Evolutionary conservation across 2,329 filamentous ascomycete species (phyloP), one percentile per base, ranked within the genome.

Genomic region (Colletotrichum karsti): DNA sequence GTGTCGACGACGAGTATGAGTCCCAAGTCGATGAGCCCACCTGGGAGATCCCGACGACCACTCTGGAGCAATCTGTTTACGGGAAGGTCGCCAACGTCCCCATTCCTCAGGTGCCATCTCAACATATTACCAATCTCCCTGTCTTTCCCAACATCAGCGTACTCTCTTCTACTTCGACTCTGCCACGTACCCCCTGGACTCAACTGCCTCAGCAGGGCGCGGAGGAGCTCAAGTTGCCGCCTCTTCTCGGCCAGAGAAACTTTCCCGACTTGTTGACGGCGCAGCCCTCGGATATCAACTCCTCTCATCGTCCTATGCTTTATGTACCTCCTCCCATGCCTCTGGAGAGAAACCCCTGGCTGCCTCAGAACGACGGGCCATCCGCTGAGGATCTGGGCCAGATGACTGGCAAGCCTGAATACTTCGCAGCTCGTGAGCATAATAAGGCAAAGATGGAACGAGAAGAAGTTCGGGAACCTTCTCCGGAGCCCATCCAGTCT

Each of bases 351-450:
- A 20, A 54, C 26, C 35, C 42, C 18, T 50, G 39, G 30, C 22
- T 39, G n/a, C 5, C 42, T 7, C 65, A 59, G 33, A 48, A 44
- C 20, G 46, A 54, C 15, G 54, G 46, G 3, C 13, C 48, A 5
- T 66, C 66, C 7, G 77, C 75, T 15, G 74, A 78, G 41, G 55
- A 71, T 7, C 72, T 82, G 46, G 80, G 80, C 1, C 71, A 74
- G 24, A 77, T 73, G 56, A 78, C 75, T 3, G 81, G 79, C 2
- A 83, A 82, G 55, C 66, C 66, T 8, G 80, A 81, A 22, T 83
- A 73, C 56, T 83, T 83, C 56, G 73, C 72, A 4, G 81, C 82
- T 6, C 75, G 82, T 26, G 81, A 80, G 51, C 71, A 74, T 22
- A 83, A 82, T 58, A 79, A 75, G 37, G 59, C 42, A 22, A 37